Evolutionary conservation across 352 stramenopile species (phyloP).

Genomic region (Globisporangium irregulare): DNA sequence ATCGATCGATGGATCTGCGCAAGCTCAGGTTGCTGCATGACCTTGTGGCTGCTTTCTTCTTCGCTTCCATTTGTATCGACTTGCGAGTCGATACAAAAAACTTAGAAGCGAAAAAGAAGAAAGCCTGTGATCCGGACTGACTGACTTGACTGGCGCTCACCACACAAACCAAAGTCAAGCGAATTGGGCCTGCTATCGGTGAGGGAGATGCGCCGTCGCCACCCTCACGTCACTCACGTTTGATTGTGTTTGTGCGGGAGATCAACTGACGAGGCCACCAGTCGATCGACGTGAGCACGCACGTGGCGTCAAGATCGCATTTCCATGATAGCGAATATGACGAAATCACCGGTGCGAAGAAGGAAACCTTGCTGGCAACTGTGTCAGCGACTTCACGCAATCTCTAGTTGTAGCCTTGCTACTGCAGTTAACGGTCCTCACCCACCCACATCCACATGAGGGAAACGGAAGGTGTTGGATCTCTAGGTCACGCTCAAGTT

Average conservation of each 20-base stretch:
- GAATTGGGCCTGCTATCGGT: neutral
- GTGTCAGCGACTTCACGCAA: too few relatives aligned
- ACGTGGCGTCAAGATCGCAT: neutral
- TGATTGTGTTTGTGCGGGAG: neutral
- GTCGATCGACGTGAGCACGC: too few relatives aligned
- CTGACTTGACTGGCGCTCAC: neutral
- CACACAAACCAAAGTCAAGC: neutral
- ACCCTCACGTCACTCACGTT: neutral
- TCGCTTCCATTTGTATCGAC: neutral
- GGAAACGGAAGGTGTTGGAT: neutral
- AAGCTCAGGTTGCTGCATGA: neutral
- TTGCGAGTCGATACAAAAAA: neutral
- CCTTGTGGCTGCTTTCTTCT: neutral
- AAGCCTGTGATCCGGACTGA: neutral
- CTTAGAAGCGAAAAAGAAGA: neutral
- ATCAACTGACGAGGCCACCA: neutral
- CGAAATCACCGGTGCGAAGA: too few relatives aligned
- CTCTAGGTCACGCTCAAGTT: neutral
- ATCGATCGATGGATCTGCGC: neutral
- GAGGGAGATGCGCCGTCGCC: neutral
- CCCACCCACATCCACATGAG: neutral
- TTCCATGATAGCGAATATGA: neutral
- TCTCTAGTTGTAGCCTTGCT: too few relatives aligned
- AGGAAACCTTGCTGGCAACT: too few relatives aligned
- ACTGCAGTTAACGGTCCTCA: too few relatives aligned